Conservation (phyloP, 331 rosid species). For the Saraca asoca region DNA sequence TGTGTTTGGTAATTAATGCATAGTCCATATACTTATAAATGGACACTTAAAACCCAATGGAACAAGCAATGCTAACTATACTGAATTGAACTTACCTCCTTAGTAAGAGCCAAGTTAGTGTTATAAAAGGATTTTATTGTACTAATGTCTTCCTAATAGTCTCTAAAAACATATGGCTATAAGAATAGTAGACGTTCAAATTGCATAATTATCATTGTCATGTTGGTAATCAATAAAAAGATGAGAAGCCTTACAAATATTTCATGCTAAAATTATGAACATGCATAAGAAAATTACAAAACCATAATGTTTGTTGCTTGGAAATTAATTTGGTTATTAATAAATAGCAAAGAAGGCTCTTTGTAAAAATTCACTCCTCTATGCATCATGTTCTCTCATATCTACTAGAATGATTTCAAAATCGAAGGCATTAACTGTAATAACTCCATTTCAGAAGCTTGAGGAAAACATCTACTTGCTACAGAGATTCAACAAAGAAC, state of each 20-base stretch:
- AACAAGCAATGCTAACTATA: not conserved
- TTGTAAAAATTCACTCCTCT: slow-evolving; percentile 46
- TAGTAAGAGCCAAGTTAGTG: slow-evolving; percentile 92
- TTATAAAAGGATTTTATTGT: slow-evolving; percentile 80
- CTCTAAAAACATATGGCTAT: too few relatives aligned
- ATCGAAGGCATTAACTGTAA: slow-evolving; percentile 82
- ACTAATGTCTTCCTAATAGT: slow-evolving; percentile 99
- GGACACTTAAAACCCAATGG: not conserved
- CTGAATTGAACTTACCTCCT: slow-evolving; percentile 62
- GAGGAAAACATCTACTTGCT: slow-evolving; percentile 84
- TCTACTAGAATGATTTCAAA: slow-evolving; percentile 95
- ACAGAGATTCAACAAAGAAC: slow-evolving; percentile 43
- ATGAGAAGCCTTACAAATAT: not conserved
- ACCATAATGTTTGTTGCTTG: not conserved
- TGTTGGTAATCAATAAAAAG: too few relatives aligned
- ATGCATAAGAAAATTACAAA: slow-evolving; percentile 1
- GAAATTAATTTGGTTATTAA: not conserved
- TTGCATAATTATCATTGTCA: not conserved
- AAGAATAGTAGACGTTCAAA: too few relatives aligned
- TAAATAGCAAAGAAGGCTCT: slow-evolving; percentile 7
- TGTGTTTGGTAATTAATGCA: slow-evolving; percentile 2
- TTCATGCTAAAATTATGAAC: not conserved
- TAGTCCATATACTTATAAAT: slow-evolving; percentile 5
- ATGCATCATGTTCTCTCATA: slow-evolving; percentile 75
- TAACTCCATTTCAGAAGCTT: slow-evolving; percentile 75